A percentile compares a stretch with the other conserved stretches of the same genome.
Conservation (phyloP, 768 basidiomycete genomes). For the Russula griseocarnosa region DNA sequence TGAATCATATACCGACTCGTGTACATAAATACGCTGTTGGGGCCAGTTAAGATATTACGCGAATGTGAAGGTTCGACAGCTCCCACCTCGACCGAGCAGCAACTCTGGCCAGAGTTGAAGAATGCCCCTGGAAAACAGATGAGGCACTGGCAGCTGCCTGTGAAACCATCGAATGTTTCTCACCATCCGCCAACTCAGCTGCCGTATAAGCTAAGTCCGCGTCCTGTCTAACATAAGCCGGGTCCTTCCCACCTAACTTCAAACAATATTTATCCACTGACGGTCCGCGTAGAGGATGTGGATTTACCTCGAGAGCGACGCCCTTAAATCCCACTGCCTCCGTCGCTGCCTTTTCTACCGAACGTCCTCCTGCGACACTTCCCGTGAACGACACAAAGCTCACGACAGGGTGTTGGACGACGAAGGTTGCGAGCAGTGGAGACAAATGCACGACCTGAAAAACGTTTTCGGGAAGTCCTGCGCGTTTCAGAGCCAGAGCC, state of each 20-base stretch:
- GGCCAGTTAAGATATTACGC: background rate
- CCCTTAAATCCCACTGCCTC: slow-evolving; percentile 73
- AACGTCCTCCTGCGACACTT: slow-evolving; percentile 69
- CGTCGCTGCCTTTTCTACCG: slow-evolving; percentile 68
- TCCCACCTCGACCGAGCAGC: slow-evolving; percentile 82
- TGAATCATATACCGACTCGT: slow-evolving; percentile 71
- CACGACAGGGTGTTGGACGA: slow-evolving; percentile 60
- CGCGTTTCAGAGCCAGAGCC: slow-evolving; percentile 58
- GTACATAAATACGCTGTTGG: slow-evolving; percentile 84
- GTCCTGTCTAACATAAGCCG: slow-evolving; percentile 89
- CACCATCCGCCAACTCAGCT: slow-evolving; percentile 87
- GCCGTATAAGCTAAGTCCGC: slow-evolving; percentile 81
- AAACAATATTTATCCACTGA: slow-evolving; percentile 18
- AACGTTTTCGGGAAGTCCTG: slow-evolving; percentile 73
- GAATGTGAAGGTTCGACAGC: background rate
- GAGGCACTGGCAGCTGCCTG: background rate
- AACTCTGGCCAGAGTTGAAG: slow-evolving; percentile 98
- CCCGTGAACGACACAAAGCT: slow-evolving; percentile 92
- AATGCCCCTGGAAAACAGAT: slow-evolving; percentile 58
- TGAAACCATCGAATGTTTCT: slow-evolving; percentile 22
- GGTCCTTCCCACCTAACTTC: slow-evolving; percentile 95
- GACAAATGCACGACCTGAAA: slow-evolving; percentile 75
- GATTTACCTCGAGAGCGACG: slow-evolving; percentile 71
- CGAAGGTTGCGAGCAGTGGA: slow-evolving; percentile 53
- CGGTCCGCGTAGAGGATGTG: background rate